phyloP scores from a whole-genome alignment of 139 green algal genomes.

The Tetradesmus obliquus region DNA sequence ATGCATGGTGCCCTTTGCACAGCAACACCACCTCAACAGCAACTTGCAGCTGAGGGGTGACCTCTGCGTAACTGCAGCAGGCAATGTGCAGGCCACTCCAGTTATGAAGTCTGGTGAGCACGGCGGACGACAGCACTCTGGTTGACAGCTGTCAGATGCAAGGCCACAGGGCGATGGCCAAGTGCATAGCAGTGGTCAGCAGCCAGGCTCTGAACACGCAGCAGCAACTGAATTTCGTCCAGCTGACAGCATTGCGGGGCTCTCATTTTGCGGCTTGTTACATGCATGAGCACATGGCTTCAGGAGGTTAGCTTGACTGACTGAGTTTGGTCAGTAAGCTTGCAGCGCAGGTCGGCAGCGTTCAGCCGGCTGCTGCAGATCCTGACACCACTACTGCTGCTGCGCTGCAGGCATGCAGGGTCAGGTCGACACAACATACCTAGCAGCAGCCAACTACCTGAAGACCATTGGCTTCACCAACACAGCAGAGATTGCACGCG shows the following conservation, averaged over 20 bases:
- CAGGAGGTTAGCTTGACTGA: too few species aligned
- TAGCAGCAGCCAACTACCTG: constrained; percentile 58
- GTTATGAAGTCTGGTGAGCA: constrained; percentile 34
- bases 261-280: too few species aligned
- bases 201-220: too few species aligned
- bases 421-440: constrained; percentile 45
- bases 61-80: background rate
- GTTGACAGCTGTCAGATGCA: background rate
- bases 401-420: constrained; percentile 27
- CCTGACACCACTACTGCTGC: background rate
- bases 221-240: background rate
- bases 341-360: too few species aligned
- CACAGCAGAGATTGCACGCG: constrained; percentile 70
- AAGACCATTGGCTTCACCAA: constrained; percentile 64
- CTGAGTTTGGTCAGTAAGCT: too few species aligned
- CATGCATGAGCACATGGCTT: too few species aligned
- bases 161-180: background rate
- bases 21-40: background rate
- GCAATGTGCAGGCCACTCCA: constrained; percentile 16
- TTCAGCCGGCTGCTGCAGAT: too few species aligned
- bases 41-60: background rate
- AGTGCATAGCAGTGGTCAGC: background rate
- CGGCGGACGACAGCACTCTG: background rate
- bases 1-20: background rate
- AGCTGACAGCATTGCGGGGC: background rate